These are phyloP conservation scores for Helicostylum pulchrum DNA, from an alignment of 192 early-diverging fungal genomes.

Conservation along the genomic window DNA sequence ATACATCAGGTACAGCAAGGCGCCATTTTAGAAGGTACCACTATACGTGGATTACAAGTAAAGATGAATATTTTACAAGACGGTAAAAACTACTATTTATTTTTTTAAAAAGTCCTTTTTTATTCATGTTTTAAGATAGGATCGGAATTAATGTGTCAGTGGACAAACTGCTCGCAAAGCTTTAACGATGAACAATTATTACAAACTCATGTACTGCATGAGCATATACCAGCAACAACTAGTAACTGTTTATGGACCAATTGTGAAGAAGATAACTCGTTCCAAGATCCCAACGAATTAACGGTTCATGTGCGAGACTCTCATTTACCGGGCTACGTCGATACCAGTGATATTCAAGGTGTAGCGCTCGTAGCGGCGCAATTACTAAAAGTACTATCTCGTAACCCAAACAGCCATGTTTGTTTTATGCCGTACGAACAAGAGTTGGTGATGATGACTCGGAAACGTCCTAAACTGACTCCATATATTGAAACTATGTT, in stretches of 20 bases:
- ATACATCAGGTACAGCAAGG: neutral
- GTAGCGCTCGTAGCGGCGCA: constrained; percentile 20
- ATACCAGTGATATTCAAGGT: constrained; percentile 16
- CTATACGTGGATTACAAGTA: constrained; percentile 31
- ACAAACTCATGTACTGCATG: constrained; percentile 47
- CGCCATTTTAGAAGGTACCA: constrained; percentile 20
- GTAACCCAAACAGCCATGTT: constrained; percentile 18
- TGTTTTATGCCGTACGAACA: constrained; percentile 26
- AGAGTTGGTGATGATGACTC: constrained; percentile 16
- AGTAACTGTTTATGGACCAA: constrained; percentile 4
- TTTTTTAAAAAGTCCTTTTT: too few relatives aligned
- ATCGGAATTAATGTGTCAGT: constrained; percentile 41
- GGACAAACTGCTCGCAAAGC: constrained; percentile 45
- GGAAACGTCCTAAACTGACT: constrained; percentile 18
- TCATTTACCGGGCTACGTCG: constrained; percentile 1
- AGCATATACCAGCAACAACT: constrained; percentile 37
- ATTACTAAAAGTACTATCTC: constrained; percentile 17
- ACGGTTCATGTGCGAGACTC: constrained; percentile 4
- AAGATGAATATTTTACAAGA: constrained; percentile 31
- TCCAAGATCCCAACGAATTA: neutral
- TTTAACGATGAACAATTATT: constrained; percentile 40
- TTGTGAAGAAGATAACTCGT: neutral
- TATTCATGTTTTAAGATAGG: constrained; percentile 2
- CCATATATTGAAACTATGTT: constrained; percentile 21
- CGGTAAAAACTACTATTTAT: constrained; percentile 12